Conservation (phyloP, 805 yeast species). For the Saturnispora diversa region DNA sequence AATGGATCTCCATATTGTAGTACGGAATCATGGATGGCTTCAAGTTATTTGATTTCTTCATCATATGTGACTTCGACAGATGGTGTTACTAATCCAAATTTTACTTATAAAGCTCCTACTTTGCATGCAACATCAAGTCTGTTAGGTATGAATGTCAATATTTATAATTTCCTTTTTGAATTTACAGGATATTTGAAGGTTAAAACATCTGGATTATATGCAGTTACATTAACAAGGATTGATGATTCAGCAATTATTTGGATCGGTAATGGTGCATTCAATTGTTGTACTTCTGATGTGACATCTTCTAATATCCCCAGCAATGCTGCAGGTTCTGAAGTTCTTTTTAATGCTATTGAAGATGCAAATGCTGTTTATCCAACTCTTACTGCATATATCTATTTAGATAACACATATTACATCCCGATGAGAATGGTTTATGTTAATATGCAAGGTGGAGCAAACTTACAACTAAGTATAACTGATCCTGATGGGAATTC, state of each 20-base stretch:
- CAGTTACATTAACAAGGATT: conserved; percentile 17
- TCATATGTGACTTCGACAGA: not conserved
- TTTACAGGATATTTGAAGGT: conserved; percentile 20
- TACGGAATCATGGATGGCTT: not conserved
- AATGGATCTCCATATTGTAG: not conserved
- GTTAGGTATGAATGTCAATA: not conserved
- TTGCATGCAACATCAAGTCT: not conserved
- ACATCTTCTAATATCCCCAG: conserved; percentile 29
- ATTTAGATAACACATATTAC: not conserved
- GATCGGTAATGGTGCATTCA: too few relatives aligned
- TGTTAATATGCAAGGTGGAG: not conserved
- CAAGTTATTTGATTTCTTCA: not conserved
- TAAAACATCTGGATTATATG: conserved; percentile 24
- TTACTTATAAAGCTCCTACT: not conserved
- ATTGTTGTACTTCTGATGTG: conserved; percentile 25
- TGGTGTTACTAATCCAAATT: not conserved
- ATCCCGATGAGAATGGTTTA: not conserved
- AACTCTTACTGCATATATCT: not conserved
- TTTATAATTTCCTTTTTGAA: not conserved
- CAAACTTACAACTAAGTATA: not conserved
- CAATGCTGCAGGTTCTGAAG: not conserved
- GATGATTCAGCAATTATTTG: conserved; percentile 30
- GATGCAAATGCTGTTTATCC: not conserved
- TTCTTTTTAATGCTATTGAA: not conserved
- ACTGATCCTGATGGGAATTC: not conserved